Evolutionary conservation across 495 filamentous ascomycete genomes (phyloP), one percentile per base, ranked within the genome.

Genomic region (Xylaria acuta): DNA sequence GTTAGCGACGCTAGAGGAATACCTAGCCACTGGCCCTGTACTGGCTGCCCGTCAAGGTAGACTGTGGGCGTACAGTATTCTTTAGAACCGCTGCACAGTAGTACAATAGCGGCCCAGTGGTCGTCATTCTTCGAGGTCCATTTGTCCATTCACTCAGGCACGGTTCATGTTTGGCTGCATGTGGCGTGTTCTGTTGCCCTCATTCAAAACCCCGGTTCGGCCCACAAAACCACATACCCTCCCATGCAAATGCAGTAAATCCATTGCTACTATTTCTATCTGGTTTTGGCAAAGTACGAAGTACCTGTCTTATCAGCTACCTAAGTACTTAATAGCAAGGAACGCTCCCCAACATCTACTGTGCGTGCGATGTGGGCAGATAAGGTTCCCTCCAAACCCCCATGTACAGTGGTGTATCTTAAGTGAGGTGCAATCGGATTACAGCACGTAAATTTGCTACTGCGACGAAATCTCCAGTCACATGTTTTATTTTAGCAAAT

Each of bases 191-290:
- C 56, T 36, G 18, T 60, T 60, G 58, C 58, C 58, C 58, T 60
- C 53, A 60, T 60, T 32, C 51, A 32, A 27, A 18, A 18, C 53
- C 53, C 53, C 53, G 14, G 34, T 22, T 38, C 32, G 38, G 20
- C 58, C 58, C 58, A 36, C 58, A 38, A 60, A 60, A 54, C n/a
- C 45, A 14, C 49, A n/a, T n/a, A n/a, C n/a, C n/a, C n/a, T n/a
- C n/a, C n/a, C n/a, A n/a, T n/a, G n/a, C n/a, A n/a, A n/a, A n/a
- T 54, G 11, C 51, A 54, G 51, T 30, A 54, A 54, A 54, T 54
- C 27, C 53, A 56, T 56, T 56, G 53, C 18, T 30, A 30, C 25
- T 56, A 56, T 56, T 56, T 32, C 53, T 27, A 56, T 30, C 14
- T 7, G 14, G 18, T 30, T 56, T 56, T 30, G 14, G 53, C 53